Evolutionary conservation across 1,139 yeast genomes (phyloP).

Genomic region (Lipomyces yarrowii): DNA sequence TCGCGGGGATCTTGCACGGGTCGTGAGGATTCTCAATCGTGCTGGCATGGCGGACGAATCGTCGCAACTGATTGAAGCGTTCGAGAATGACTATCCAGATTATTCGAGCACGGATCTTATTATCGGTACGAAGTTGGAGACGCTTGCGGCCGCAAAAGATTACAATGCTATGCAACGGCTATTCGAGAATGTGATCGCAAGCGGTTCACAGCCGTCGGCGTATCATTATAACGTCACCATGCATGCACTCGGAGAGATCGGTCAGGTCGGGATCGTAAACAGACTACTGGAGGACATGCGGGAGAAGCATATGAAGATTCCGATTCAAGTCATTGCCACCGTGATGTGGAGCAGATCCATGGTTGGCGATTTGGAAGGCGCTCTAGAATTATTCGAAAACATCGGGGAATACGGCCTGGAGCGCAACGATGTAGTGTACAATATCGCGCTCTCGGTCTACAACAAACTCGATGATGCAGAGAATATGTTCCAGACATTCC

Average conservation of each 20-base stretch:
- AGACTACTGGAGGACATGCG: slow-evolving; percentile 52
- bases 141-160: slow-evolving; percentile 56
- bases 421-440: slow-evolving; percentile 40
- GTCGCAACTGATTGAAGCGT: slow-evolving; percentile 7
- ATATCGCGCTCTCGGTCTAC: slow-evolving; percentile 38
- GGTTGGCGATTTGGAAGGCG: slow-evolving; percentile 52
- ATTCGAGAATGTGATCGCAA: slow-evolving; percentile 63
- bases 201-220: slow-evolving; percentile 58
- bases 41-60: slow-evolving; percentile 11
- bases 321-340: slow-evolving; percentile 49
- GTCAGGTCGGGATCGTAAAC: slow-evolving; percentile 58
- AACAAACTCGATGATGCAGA: slow-evolving; percentile 39
- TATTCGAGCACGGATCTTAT: slow-evolving; percentile 4
- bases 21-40: slow-evolving; percentile 6
- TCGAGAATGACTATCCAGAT: slow-evolving; percentile 2
- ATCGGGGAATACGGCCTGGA: slow-evolving; percentile 45
- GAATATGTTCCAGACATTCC: slow-evolving; percentile 41
- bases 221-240: slow-evolving; percentile 67
- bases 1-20: slow-evolving; percentile 12
- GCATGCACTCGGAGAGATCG: slow-evolving; percentile 61
- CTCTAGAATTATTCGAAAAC: slow-evolving; percentile 48
- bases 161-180: slow-evolving; percentile 64
- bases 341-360: slow-evolving; percentile 53
- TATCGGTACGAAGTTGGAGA: slow-evolving; percentile 34
- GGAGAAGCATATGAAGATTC: slow-evolving; percentile 54